phyloP scores from a whole-genome alignment of 257 asterid species.

The Lavandula angustifolia region DNA sequence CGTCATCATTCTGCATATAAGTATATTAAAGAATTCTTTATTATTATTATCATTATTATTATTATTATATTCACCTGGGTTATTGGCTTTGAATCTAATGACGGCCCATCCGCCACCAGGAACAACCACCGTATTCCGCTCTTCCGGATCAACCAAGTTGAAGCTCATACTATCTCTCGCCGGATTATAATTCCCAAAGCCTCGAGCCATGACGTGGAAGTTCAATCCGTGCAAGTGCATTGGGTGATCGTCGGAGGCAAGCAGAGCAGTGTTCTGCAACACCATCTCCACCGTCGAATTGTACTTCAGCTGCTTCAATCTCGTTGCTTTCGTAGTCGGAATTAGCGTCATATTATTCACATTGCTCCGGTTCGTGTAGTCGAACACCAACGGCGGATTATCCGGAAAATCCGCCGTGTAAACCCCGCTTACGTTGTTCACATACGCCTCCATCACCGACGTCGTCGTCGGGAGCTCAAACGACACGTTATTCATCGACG shows the following conservation, averaged over 20 bases:
- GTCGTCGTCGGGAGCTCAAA: constrained; percentile 50
- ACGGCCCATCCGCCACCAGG: constrained; percentile 68
- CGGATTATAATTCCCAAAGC: constrained; percentile 50
- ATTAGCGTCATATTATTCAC: constrained; percentile 25
- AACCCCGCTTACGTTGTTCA: constrained; percentile 43
- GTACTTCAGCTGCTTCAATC: constrained; percentile 47
- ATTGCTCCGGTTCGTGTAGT: constrained; percentile 42
- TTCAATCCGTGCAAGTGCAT: constrained; percentile 60
- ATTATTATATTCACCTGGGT: constrained; percentile 46
- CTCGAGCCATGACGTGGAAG: constrained; percentile 56
- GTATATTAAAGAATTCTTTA: background rate
- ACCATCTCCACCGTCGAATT: constrained; percentile 52
- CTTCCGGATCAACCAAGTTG: constrained; percentile 54
- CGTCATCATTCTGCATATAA: background rate
- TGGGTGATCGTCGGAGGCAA: constrained; percentile 52
- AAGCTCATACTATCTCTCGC: constrained; percentile 34
- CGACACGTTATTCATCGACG: constrained; percentile 74
- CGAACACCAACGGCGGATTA: constrained; percentile 49
- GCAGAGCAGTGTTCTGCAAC: constrained; percentile 54
- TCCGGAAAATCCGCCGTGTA: constrained; percentile 56
- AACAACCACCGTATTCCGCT: constrained; percentile 55
- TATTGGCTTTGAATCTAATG: constrained; percentile 42
- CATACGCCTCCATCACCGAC: constrained; percentile 60
- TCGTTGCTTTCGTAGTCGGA: constrained; percentile 40
- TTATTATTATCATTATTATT: too few relatives aligned